Evolutionary conservation across 768 basidiomycete species (phyloP).

Genomic region (Agaricus subrufescens): DNA sequence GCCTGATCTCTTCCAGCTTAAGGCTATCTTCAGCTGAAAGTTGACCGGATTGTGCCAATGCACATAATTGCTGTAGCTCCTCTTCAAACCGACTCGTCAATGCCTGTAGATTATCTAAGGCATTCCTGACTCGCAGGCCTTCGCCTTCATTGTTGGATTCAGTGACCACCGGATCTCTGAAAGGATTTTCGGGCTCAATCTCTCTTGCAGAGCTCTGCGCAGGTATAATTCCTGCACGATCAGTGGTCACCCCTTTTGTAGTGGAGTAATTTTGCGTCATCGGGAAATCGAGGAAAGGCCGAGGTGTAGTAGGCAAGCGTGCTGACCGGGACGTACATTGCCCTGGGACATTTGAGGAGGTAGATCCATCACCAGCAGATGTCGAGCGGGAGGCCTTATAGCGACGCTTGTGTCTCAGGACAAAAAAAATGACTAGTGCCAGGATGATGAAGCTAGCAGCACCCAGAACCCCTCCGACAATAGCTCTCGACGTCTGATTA

Average conservation of each 20-base stretch:
- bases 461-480: background rate
- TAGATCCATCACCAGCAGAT: background rate
- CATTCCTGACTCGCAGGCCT: background rate
- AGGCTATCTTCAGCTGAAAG: background rate
- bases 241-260: background rate
- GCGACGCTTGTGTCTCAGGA: background rate
- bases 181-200: background rate
- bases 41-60: background rate
- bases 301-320: background rate
- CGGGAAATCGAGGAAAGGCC: background rate
- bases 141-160: background rate
- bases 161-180: background rate
- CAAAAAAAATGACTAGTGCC: background rate
- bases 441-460: background rate
- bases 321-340: background rate
- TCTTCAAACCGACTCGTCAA: background rate
- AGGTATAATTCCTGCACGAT: background rate
- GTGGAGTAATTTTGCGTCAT: background rate
- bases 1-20: conserved; percentile 2
- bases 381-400: background rate
- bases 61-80: background rate
- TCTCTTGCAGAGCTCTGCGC: background rate
- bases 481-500: background rate
- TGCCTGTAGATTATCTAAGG: background rate
- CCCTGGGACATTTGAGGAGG: background rate